These are phyloP conservation scores for Otatea glauca DNA, from an alignment of 176 grass and related monocot genomes.

Conservation along the genomic window DNA sequence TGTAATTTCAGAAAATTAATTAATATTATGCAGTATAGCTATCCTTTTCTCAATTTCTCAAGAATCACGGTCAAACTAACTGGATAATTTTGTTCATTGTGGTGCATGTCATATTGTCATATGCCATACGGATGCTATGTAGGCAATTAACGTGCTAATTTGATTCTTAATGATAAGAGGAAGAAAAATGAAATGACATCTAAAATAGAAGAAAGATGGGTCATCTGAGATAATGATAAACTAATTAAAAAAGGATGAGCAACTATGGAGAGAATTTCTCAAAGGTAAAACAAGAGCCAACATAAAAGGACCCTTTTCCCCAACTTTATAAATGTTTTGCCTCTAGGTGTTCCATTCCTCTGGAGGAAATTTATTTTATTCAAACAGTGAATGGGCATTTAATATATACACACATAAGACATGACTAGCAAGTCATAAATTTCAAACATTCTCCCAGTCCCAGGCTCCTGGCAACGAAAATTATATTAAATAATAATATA, in stretches of 20 bases:
- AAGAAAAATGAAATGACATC: not conserved
- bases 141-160: not conserved
- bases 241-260: not conserved
- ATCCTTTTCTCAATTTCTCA: conserved; percentile 23
- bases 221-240: not conserved
- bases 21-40: not conserved
- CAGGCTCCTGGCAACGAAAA: not conserved
- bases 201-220: not conserved
- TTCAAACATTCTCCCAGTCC: not conserved
- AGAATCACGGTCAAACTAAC: conserved; percentile 1
- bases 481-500: conserved; percentile 18
- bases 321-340: not conserved
- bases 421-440: conserved; percentile 15
- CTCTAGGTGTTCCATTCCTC: not conserved
- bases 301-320: not conserved
- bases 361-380: not conserved
- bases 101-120: conserved; percentile 3
- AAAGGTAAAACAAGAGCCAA: not conserved
- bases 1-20: conserved; percentile 24
- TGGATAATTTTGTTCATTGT: not conserved
- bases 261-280: conserved; percentile 10
- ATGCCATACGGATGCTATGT: not conserved
- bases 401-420: not conserved
- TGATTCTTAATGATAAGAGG: not conserved
- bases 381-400: not conserved